A percentile compares a stretch with the other conserved stretches of the same genome.
Evolutionary conservation across 1,284 basidiomycete species (phyloP).

Genomic region (Puccinia brachypodii): DNA sequence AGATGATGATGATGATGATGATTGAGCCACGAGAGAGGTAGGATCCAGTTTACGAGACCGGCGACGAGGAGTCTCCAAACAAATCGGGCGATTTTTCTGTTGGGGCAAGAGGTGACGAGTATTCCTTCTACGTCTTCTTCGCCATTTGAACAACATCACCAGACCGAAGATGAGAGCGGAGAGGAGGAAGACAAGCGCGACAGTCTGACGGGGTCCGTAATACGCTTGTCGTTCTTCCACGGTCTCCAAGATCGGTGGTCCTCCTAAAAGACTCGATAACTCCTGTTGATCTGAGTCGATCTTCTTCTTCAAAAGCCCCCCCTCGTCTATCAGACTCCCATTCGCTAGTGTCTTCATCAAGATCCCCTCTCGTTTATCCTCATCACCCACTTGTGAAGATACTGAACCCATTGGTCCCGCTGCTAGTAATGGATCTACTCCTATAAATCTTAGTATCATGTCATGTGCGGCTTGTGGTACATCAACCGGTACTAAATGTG

Average conservation of each 20-base stretch:
- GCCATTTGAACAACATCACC: conserved; percentile 24
- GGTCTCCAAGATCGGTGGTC: conserved; percentile 14
- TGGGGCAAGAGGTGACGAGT: neutral
- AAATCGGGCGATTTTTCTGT: neutral
- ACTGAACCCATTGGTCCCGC: conserved; percentile 68
- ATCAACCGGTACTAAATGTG: conserved; percentile 74
- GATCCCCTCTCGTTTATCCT: conserved; percentile 60
- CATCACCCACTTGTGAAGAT: conserved; percentile 74
- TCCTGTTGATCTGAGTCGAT: too few species aligned
- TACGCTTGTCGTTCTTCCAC: conserved; percentile 33
- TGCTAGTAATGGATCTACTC: conserved; percentile 76
- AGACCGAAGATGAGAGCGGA: conserved; percentile 1
- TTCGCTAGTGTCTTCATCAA: conserved; percentile 23
- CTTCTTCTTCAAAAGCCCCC: neutral
- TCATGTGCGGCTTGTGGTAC: conserved; percentile 84
- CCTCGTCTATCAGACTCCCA: conserved; percentile 14
- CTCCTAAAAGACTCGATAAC: neutral
- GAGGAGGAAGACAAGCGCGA: conserved; percentile 11
- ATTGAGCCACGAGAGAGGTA: too few species aligned
- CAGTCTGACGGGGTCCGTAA: conserved; percentile 33
- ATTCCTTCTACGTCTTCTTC: neutral
- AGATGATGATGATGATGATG: too few species aligned
- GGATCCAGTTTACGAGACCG: too few species aligned
- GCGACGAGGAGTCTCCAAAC: neutral
- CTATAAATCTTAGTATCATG: conserved; percentile 97